Conservation (phyloP, 2,329 filamentous ascomycete genomes). For the Apiospora saccharicola region DNA sequence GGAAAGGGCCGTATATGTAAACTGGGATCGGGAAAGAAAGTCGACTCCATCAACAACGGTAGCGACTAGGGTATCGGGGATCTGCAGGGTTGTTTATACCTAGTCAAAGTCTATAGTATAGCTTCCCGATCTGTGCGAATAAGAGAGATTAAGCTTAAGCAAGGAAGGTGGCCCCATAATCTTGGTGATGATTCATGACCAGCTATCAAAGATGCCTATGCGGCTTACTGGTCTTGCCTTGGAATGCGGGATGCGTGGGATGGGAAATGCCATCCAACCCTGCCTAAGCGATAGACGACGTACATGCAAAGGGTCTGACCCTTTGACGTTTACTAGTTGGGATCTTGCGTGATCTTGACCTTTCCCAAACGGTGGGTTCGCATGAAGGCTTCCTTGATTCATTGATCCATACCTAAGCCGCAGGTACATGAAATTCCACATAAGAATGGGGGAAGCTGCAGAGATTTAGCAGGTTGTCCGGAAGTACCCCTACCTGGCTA, state of each 20-base stretch:
- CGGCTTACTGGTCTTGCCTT: conserved; percentile 6
- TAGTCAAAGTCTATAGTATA: conserved; percentile 15
- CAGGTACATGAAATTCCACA: neutral
- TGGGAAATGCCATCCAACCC: conserved; percentile 2
- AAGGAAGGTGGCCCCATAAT: conserved; percentile 14
- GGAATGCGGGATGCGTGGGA: conserved; percentile 20
- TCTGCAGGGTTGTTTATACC: conserved; percentile 17
- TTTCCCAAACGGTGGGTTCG: conserved; percentile 21
- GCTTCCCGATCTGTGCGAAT: conserved; percentile 13
- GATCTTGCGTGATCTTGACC: conserved; percentile 28
- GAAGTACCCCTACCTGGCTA: neutral
- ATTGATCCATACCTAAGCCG: neutral
- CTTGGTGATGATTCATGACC: conserved; percentile 28
- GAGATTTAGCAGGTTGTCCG: neutral
- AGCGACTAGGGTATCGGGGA: conserved; percentile 20
- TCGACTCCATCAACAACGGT: conserved; percentile 5
- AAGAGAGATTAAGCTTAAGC: conserved; percentile 15
- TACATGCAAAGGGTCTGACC: neutral
- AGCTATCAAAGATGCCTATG: conserved; percentile 1
- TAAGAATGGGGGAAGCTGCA: neutral
- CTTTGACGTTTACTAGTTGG: conserved; percentile 25
- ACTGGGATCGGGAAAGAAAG: conserved; percentile 3
- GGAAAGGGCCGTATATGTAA: neutral
- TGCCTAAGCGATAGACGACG: neutral
- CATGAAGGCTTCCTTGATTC: conserved; percentile 27